These are phyloP conservation scores for Austroboletus eburneus DNA, from an alignment of 768 basidiomycete genomes.

Conservation along the genomic window DNA sequence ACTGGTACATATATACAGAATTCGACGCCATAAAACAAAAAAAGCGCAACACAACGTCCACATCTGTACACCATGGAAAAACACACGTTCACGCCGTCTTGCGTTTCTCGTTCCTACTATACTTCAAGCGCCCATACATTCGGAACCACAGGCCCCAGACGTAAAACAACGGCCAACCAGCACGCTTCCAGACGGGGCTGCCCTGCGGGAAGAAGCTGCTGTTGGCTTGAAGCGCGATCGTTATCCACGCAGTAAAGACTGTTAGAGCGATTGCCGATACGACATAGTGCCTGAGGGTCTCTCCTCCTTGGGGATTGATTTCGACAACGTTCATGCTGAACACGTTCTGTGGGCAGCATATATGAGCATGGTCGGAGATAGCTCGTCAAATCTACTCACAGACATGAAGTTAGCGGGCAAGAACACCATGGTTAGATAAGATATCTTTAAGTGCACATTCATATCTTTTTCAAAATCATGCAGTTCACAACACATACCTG, in stretches of 20 bases:
- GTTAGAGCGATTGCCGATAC: conserved; percentile 45
- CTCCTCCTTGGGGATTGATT: conserved; percentile 28
- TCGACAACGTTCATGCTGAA: conserved; percentile 57
- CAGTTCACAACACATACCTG: conserved; percentile 24
- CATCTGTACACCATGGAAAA: too few relatives aligned
- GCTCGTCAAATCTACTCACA: too few relatives aligned
- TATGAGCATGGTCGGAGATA: too few relatives aligned
- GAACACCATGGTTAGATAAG: conserved; percentile 60
- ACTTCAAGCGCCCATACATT: neutral
- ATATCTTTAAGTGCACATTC: conserved; percentile 16
- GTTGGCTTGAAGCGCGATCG: conserved; percentile 46
- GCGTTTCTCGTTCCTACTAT: neutral
- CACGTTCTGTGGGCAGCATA: conserved; percentile 32
- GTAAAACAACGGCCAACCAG: conserved; percentile 19
- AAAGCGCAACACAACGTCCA: too few relatives aligned
- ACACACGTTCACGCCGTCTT: conserved; percentile 10
- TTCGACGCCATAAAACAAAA: too few relatives aligned
- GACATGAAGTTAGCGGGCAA: conserved; percentile 48
- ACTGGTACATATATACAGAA: too few relatives aligned
- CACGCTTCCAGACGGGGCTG: conserved; percentile 17
- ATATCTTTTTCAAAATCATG: neutral
- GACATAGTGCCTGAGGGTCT: conserved; percentile 38
- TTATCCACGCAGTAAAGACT: conserved; percentile 47
- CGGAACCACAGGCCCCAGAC: neutral
- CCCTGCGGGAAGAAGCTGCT: conserved; percentile 19